Conservation (phyloP, 768 basidiomycete species). For the Cyclocybe aegerita region DNA sequence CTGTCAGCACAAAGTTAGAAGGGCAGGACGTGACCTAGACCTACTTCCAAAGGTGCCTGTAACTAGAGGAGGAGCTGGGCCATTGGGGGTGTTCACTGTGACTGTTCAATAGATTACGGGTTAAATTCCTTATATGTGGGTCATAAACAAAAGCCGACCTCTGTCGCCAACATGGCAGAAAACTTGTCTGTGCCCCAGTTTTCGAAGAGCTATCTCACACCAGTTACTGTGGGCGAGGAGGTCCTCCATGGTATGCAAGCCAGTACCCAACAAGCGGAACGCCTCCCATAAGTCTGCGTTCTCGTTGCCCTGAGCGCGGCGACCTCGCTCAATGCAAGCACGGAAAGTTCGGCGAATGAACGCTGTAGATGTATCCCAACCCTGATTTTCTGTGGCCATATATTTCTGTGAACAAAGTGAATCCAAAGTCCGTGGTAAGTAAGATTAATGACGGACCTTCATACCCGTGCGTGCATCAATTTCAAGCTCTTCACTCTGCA, state of each 20-base stretch:
- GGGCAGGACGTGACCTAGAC: slow-evolving; percentile 2
- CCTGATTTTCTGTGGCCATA: slow-evolving; percentile 67
- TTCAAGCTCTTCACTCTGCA: slow-evolving; percentile 69
- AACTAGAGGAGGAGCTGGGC: slow-evolving; percentile 59
- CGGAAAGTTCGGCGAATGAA: slow-evolving; percentile 62
- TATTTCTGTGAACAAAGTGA: slow-evolving; percentile 51
- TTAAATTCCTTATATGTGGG: neutral
- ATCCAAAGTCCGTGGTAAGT: neutral
- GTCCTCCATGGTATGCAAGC: slow-evolving; percentile 71
- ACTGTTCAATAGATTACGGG: slow-evolving; percentile 27
- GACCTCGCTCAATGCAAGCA: slow-evolving; percentile 67
- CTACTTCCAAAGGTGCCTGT: slow-evolving; percentile 67
- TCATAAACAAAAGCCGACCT: slow-evolving; percentile 23
- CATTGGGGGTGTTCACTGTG: slow-evolving; percentile 51
- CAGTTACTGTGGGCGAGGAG: slow-evolving; percentile 79
- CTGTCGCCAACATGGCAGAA: slow-evolving; percentile 80
- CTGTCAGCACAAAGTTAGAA: neutral
- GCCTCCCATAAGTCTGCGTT: slow-evolving; percentile 61
- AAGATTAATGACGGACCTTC: slow-evolving; percentile 48
- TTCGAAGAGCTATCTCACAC: slow-evolving; percentile 72
- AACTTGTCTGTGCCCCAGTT: slow-evolving; percentile 67
- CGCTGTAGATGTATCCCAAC: slow-evolving; percentile 76
- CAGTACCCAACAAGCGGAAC: slow-evolving; percentile 70
- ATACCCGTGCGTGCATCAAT: slow-evolving; percentile 77
- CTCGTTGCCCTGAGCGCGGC: slow-evolving; percentile 54